Evolutionary conservation across 2,329 filamentous ascomycete genomes (phyloP).

Genomic region (Talaromyces marneffei): DNA sequence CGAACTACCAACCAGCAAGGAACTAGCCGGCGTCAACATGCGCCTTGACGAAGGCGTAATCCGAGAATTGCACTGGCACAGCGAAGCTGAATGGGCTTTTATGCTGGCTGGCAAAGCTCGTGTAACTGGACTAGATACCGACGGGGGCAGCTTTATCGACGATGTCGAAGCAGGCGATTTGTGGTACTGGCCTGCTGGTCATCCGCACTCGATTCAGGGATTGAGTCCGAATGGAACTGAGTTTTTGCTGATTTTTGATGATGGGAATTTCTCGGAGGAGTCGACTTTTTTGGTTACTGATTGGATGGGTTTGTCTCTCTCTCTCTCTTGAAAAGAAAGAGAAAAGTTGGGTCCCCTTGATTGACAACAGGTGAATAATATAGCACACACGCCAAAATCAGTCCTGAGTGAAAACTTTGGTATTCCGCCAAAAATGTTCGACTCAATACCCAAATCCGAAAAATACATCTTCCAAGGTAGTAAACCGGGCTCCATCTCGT

Average conservation of each 20-base stretch:
- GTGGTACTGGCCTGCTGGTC: constrained; percentile 72
- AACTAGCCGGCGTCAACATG: constrained; percentile 74
- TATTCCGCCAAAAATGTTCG: constrained; percentile 61
- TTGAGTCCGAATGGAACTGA: constrained; percentile 58
- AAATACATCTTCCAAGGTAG: constrained; percentile 73
- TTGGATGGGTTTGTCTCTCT: constrained; percentile 53
- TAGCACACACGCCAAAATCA: constrained; percentile 64
- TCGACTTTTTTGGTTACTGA: constrained; percentile 69
- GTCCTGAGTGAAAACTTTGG: constrained; percentile 71
- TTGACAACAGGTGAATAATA: not conserved
- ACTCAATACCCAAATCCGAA: constrained; percentile 56
- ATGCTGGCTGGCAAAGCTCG: constrained; percentile 65
- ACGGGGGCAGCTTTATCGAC: constrained; percentile 69
- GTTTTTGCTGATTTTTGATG: constrained; percentile 57
- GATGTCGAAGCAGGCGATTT: constrained; percentile 68
- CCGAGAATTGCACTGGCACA: constrained; percentile 75
- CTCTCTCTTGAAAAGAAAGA: not conserved
- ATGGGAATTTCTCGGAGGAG: constrained; percentile 54
- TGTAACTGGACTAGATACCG: constrained; percentile 66
- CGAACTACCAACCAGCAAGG: constrained; percentile 42
- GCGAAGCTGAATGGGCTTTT: constrained; percentile 67
- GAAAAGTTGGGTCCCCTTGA: too few relatives aligned
- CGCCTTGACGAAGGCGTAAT: constrained; percentile 66
- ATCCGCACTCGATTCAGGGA: constrained; percentile 69
- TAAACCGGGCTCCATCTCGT: constrained; percentile 55